Conservation (phyloP, 371 early-diverging fungal genomes). For the Mucor plumbeus region DNA sequence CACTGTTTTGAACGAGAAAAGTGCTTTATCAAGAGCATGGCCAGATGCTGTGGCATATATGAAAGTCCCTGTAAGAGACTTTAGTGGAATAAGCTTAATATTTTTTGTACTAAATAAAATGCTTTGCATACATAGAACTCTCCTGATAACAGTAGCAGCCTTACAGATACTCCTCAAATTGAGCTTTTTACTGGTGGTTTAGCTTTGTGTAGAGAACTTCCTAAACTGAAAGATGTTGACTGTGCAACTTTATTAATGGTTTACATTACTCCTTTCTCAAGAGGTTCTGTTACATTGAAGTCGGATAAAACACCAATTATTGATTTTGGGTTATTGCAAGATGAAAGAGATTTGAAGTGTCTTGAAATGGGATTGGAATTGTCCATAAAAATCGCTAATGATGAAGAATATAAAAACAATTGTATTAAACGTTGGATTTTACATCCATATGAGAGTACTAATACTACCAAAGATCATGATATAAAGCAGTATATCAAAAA, state of each 20-base stretch:
- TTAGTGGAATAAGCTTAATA: background rate
- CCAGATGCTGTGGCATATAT: slow-evolving; percentile 42
- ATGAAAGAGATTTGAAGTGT: slow-evolving; percentile 28
- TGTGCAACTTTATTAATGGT: slow-evolving; percentile 29
- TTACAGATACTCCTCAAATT: slow-evolving; percentile 28
- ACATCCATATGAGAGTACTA: slow-evolving; percentile 4
- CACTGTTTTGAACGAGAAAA: slow-evolving; percentile 12
- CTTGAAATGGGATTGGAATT: slow-evolving; percentile 23
- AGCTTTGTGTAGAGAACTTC: slow-evolving; percentile 26
- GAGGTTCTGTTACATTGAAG: slow-evolving; percentile 21
- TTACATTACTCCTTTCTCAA: slow-evolving; percentile 28
- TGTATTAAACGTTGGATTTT: slow-evolving; percentile 28
- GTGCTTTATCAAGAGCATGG: slow-evolving; percentile 32
- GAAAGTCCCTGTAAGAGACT: slow-evolving; percentile 26
- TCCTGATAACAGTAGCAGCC: slow-evolving; percentile 31
- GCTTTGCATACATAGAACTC: slow-evolving; percentile 11
- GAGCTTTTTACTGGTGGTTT: slow-evolving; percentile 35
- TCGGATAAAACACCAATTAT: background rate
- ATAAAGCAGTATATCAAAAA: slow-evolving; percentile 28
- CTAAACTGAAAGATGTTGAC: slow-evolving; percentile 22
- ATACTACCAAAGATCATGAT: background rate
- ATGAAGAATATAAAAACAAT: slow-evolving; percentile 8
- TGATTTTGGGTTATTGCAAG: slow-evolving; percentile 24
- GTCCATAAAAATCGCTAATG: slow-evolving; percentile 21
- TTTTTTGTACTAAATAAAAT: background rate